phyloP scores from a whole-genome alignment of 805 yeast genomes.

The Candida piceae region DNA sequence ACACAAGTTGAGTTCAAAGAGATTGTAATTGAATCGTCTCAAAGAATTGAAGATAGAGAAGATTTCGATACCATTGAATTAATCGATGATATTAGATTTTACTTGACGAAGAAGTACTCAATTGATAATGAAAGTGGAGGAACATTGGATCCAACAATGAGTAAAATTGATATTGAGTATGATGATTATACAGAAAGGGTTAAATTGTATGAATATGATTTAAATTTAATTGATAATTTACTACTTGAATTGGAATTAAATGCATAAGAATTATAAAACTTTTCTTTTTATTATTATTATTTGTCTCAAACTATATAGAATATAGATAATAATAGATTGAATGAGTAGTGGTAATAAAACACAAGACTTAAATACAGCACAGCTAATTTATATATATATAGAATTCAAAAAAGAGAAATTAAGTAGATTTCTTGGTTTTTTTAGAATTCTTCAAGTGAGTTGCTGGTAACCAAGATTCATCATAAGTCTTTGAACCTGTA shows the following conservation, averaged over 20 bases:
- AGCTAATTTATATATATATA: neutral
- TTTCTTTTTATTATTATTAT: neutral
- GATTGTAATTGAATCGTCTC: slow-evolving; percentile 32
- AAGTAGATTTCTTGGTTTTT: slow-evolving; percentile 26
- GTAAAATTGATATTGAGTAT: slow-evolving; percentile 4
- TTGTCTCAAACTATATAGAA: too few relatives aligned
- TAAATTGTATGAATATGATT: slow-evolving; percentile 30
- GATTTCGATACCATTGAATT: slow-evolving; percentile 78
- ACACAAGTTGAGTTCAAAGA: slow-evolving; percentile 35
- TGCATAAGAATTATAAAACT: slow-evolving; percentile 26
- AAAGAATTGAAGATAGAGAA: slow-evolving; percentile 53
- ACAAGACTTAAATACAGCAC: too few relatives aligned
- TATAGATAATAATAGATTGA: too few relatives aligned
- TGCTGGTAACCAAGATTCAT: slow-evolving; percentile 57
- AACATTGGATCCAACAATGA: slow-evolving; percentile 13
- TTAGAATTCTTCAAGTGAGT: slow-evolving; percentile 36
- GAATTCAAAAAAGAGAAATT: neutral
- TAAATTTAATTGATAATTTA: slow-evolving; percentile 36
- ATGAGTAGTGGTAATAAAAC: too few relatives aligned
- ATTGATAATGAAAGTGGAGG: slow-evolving; percentile 23
- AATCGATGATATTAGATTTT: slow-evolving; percentile 71
- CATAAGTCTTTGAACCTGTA: slow-evolving; percentile 25
- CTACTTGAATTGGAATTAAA: slow-evolving; percentile 36
- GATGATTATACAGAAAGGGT: slow-evolving; percentile 20
- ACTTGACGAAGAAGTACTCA: slow-evolving; percentile 38